Conservation (phyloP, 1,139 yeast species). For the Nakaseomyces bracarensis region DNA sequence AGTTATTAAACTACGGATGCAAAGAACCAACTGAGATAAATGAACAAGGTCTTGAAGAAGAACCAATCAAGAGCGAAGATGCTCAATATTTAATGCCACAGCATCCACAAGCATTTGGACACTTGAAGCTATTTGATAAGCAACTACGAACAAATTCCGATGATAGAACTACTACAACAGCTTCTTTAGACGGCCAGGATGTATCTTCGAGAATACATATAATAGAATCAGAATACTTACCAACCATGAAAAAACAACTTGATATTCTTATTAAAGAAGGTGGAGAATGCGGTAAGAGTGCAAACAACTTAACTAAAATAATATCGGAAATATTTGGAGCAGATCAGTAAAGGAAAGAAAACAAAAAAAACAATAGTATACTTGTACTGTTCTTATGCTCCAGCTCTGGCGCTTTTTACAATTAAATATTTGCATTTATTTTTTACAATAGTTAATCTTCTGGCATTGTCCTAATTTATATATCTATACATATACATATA, state of each 20-base stretch:
- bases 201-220: conserved; percentile 51
- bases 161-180: conserved; percentile 9
- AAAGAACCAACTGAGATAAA: conserved; percentile 18
- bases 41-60: conserved; percentile 9
- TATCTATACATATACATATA: no score
- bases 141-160: conserved; percentile 29
- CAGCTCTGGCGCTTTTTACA: no score
- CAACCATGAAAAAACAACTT: conserved; percentile 46
- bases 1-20: conserved; percentile 40
- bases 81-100: conserved; percentile 45
- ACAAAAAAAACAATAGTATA: background rate
- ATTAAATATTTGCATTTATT: no score
- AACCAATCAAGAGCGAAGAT: conserved; percentile 19
- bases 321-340: conserved; percentile 9
- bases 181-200: conserved; percentile 28
- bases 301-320: conserved; percentile 33
- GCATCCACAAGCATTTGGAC: conserved; percentile 52
- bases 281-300: conserved; percentile 62
- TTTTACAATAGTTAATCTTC: no score
- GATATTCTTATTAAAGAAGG: conserved; percentile 55
- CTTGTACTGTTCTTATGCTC: background rate
- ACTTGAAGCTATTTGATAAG: conserved; percentile 45
- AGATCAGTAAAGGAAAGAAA: background rate
- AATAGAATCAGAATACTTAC: conserved; percentile 45
- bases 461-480: no score